Evolutionary conservation across 2,329 filamentous ascomycete genomes (phyloP).

Genomic region (Botrytis paeoniae): DNA sequence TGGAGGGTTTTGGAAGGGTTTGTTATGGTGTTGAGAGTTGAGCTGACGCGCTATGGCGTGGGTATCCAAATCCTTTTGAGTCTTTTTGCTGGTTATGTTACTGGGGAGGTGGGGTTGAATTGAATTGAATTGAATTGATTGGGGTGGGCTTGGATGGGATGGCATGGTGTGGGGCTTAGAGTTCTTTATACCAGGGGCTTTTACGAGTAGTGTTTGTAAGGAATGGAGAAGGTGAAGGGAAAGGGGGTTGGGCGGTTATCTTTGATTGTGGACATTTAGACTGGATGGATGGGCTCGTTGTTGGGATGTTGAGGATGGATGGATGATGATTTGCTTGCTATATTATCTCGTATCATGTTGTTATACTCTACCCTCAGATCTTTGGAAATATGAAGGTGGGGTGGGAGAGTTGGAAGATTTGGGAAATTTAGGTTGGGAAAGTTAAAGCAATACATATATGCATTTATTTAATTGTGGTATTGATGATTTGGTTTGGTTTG

Average conservation of each 20-base stretch:
- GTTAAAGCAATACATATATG: too few species aligned
- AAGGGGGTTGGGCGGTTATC: not conserved
- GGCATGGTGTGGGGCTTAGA: not conserved
- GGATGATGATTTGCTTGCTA: not conserved
- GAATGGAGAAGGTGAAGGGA: too few species aligned
- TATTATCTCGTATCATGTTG: not conserved
- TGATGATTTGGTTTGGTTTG: too few species aligned
- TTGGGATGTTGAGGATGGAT: not conserved
- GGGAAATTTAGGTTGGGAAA: too few species aligned
- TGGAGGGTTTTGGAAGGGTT: not conserved
- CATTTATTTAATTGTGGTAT: too few species aligned
- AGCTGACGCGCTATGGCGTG: not conserved
- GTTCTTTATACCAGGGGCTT: not conserved
- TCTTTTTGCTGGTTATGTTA: not conserved
- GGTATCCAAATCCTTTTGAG: not conserved
- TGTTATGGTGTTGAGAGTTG: not conserved
- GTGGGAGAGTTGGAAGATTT: not conserved
- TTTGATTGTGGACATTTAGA: not conserved
- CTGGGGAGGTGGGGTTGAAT: not conserved
- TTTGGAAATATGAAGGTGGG: not conserved
- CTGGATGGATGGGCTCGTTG: not conserved
- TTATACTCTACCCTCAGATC: not conserved
- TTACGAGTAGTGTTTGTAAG: not conserved
- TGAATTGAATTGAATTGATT: not conserved
- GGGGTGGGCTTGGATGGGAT: not conserved